Evolutionary conservation across 495 filamentous ascomycete genomes (phyloP), one percentile per base, ranked within the genome.

Genomic region (Annulohypoxylon stygium): DNA sequence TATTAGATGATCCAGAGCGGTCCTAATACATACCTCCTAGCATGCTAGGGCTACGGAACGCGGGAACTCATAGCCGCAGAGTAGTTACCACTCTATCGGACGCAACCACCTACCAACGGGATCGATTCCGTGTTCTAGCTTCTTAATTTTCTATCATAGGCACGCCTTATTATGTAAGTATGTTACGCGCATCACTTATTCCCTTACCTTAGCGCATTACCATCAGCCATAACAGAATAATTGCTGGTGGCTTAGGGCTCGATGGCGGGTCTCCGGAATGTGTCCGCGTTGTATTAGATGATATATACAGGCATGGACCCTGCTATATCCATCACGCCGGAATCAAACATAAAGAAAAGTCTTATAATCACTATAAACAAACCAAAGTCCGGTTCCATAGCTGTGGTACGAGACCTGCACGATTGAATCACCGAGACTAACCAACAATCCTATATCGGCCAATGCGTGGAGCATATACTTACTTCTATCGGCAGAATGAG

Each of bases 401-500:
- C 51, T 16, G 30, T 20, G 51, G 51, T 34, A 58, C 6, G 20
- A 34, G 9, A 48, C 34, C 23, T 26, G 25, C 65, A 43, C 33
- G 39, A 61, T 45, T 20, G n/a, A 59, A 26, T 14, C 7, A 8
- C 20, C 10, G 11, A 55, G 4, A 25, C 11, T 14, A 23, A 48
- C 16, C 4, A 36, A 53, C n/a, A 45, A 26, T 47, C 63, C 3
- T 43, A 26, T 45, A 41, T 60, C 43, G 25, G 61, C 41, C 18
- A 39, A 8, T 33, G 30, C 50, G 61, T 69, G 53, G 60, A 69
- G 30, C 39, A 61, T 57, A 65, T 69, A 33, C 11, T 41, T 39
- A 58, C 54, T 14, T 12, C 7, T 11, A 43, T 41, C 2, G 8
- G 37, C 18, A 48, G 30, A 61, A 20, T 45, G 45, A 4, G 26